phyloP scores from a whole-genome alignment of 208 protist genomes.

The Trypanosoma melophagium region DNA sequence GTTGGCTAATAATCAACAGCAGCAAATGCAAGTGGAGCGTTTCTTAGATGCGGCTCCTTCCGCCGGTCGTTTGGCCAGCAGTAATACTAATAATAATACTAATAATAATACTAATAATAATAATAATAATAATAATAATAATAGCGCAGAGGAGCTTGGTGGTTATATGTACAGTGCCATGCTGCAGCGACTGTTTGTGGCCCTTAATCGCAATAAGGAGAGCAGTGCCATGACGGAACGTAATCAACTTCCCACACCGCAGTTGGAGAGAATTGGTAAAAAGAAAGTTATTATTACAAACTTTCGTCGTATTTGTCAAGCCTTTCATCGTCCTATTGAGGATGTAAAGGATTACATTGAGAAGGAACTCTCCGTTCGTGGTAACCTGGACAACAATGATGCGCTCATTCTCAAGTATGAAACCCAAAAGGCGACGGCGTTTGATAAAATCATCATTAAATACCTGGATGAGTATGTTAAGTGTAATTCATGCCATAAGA shows the following conservation, averaged over 20 bases:
- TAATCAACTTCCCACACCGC: slow-evolving; percentile 77
- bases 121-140: slow-evolving; percentile 17
- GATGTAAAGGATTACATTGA: slow-evolving; percentile 91
- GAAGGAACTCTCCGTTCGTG: slow-evolving; percentile 87
- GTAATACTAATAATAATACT: slow-evolving; percentile 4
- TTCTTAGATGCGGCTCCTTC: slow-evolving; percentile 44
- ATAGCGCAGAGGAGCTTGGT: slow-evolving; percentile 22
- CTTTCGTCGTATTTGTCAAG: slow-evolving; percentile 89
- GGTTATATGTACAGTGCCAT: slow-evolving; percentile 79
- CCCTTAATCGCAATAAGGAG: slow-evolving; percentile 70
- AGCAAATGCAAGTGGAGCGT: slow-evolving; percentile 41
- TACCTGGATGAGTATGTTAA: slow-evolving; percentile 92
- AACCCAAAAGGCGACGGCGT: slow-evolving; percentile 78
- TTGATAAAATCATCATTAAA: slow-evolving; percentile 80
- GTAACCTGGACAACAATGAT: slow-evolving; percentile 83
- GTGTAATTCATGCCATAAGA: slow-evolving; percentile 87
- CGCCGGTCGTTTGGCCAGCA: not conserved
- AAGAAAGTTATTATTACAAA: slow-evolving; percentile 92
- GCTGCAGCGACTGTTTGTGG: slow-evolving; percentile 66
- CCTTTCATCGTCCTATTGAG: slow-evolving; percentile 80
- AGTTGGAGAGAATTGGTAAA: slow-evolving; percentile 85
- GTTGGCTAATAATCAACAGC: slow-evolving; percentile 24
- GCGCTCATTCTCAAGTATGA: slow-evolving; percentile 89
- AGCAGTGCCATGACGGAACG: slow-evolving; percentile 65
- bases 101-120: slow-evolving; percentile 23